phyloP scores from a whole-genome alignment of 2,329 filamentous ascomycete species.

The Zymoseptoria passerinii region DNA sequence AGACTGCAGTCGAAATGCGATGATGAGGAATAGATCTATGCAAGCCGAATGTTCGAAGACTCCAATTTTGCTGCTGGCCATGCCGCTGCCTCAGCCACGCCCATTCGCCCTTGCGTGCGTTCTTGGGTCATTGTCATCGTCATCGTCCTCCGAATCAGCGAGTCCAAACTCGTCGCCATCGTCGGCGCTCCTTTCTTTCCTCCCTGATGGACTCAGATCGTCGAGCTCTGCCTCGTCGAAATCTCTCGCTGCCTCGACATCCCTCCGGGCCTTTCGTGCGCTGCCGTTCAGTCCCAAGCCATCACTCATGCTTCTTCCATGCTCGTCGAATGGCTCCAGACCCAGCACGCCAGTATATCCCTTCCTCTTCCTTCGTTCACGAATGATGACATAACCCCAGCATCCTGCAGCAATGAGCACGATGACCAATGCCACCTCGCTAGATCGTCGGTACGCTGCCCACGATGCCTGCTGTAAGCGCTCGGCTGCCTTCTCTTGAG shows the following conservation, averaged over 20 bases:
- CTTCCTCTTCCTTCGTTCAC: constrained; percentile 42
- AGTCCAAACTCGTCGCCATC: constrained; percentile 14
- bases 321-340: constrained; percentile 32
- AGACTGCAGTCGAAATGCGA: background rate
- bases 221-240: constrained; percentile 56
- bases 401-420: constrained; percentile 63
- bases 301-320: constrained; percentile 36
- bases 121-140: constrained; percentile 6
- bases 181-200: constrained; percentile 4
- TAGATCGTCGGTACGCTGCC: constrained; percentile 80
- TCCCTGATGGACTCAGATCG: constrained; percentile 31
- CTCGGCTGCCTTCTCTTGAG: constrained; percentile 59
- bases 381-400: constrained; percentile 66
- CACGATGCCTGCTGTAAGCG: constrained; percentile 78
- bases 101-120: constrained; percentile 8
- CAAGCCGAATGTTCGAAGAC: background rate
- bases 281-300: constrained; percentile 34
- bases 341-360: constrained; percentile 39
- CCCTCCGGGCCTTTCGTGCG: constrained; percentile 34
- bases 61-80: background rate
- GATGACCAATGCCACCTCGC: constrained; percentile 75
- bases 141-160: constrained; percentile 14
- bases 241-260: constrained; percentile 51
- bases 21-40: background rate
- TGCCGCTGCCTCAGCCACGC: constrained; percentile 1